Conservation (phyloP, 495 filamentous ascomycete genomes). For the Parathielavia appendiculata region DNA sequence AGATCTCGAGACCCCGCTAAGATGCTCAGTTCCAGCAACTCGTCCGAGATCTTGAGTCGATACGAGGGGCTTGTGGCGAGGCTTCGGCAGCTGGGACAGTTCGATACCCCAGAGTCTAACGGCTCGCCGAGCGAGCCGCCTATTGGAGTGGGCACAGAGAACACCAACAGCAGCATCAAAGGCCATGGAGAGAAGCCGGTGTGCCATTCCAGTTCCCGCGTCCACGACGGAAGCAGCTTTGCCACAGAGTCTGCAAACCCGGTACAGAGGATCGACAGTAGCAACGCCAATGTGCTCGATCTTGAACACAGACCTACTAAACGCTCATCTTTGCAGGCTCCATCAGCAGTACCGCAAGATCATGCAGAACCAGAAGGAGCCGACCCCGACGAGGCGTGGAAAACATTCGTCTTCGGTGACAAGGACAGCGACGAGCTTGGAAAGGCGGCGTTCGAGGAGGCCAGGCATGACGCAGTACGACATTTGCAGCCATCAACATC, state of each 20-base stretch:
- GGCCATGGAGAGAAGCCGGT: background rate
- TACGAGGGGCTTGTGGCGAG: slow-evolving; percentile 16
- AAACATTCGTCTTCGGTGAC: slow-evolving; percentile 35
- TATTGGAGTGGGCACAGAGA: background rate
- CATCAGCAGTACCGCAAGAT: background rate
- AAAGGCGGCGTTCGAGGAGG: slow-evolving; percentile 31
- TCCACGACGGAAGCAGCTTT: background rate
- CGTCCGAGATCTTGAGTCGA: slow-evolving; percentile 16
- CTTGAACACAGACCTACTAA: background rate
- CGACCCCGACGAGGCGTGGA: slow-evolving; percentile 36
- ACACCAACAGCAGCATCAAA: too few species aligned
- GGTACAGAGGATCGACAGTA: background rate
- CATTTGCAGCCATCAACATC: slow-evolving; percentile 28
- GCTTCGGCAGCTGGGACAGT: slow-evolving; percentile 21
- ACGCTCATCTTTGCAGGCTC: background rate
- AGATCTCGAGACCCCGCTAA: background rate
- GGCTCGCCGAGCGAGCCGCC: background rate
- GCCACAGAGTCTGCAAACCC: background rate
- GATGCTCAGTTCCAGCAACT: slow-evolving; percentile 14
- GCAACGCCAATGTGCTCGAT: background rate
- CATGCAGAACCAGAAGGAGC: background rate
- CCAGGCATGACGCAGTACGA: slow-evolving; percentile 33
- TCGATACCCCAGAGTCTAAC: background rate
- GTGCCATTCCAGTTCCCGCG: background rate
- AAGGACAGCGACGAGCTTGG: slow-evolving; percentile 34